Conservation (phyloP, 257 asterid species). For the Rehmannia glutinosa region DNA sequence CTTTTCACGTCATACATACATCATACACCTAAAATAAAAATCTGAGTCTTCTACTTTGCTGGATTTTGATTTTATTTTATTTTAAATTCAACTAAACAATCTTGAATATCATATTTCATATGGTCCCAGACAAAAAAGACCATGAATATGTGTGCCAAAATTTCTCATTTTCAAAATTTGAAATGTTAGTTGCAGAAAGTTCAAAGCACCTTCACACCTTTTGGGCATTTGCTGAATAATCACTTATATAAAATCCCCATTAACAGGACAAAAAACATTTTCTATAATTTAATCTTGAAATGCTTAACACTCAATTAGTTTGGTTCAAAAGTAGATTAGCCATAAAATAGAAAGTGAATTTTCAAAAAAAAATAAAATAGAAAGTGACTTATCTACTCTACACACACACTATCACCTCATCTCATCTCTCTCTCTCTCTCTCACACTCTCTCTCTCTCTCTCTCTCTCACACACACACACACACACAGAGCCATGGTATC, state of each 20-base stretch:
- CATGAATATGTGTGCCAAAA: too few species aligned
- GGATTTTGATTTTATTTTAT: too few species aligned
- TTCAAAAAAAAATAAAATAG: not conserved
- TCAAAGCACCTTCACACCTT: not conserved
- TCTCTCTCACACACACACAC: not conserved
- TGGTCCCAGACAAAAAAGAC: too few species aligned
- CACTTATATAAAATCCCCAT: not conserved
- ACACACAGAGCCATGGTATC: conserved; percentile 16
- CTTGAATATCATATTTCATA: too few species aligned
- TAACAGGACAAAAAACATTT: too few species aligned
- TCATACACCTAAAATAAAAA: too few species aligned
- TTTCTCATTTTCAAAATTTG: not conserved
- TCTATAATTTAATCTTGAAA: not conserved
- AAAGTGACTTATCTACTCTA: not conserved
- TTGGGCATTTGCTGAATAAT: not conserved
- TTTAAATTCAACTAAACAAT: too few species aligned
- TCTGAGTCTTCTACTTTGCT: too few species aligned
- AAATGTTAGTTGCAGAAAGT: not conserved
- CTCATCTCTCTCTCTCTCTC: too few species aligned
- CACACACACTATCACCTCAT: not conserved
- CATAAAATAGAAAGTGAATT: not conserved
- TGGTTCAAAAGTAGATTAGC: too few species aligned
- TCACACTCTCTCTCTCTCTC: not conserved
- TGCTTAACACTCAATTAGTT: not conserved
- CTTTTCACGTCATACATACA: too few species aligned